phyloP scores from a whole-genome alignment of 176 grass and related monocot species.

The Elymus sibiricus region DNA sequence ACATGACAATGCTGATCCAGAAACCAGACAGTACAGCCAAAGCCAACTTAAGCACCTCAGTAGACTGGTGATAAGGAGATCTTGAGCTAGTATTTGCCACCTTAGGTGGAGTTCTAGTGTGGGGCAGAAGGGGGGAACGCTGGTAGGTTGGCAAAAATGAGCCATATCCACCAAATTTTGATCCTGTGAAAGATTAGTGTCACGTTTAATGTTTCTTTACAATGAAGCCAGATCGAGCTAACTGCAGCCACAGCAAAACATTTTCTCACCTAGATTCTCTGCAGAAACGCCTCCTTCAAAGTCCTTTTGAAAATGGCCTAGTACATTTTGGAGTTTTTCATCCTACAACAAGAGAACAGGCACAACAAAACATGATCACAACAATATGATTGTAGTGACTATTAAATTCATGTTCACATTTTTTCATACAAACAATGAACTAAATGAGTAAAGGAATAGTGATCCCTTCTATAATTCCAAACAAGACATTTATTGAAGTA shows the following conservation, averaged over 20 bases:
- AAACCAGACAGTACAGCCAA: slow-evolving; percentile 24
- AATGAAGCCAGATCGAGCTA: slow-evolving; percentile 25
- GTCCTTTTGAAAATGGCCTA: slow-evolving; percentile 93
- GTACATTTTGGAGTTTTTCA: slow-evolving; percentile 72
- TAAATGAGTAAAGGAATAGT: background rate
- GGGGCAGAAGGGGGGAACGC: slow-evolving; percentile 71
- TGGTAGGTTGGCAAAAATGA: slow-evolving; percentile 92
- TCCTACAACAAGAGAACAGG: slow-evolving; percentile 55
- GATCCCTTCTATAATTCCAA: background rate
- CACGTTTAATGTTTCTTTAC: slow-evolving; percentile 25
- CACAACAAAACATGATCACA: background rate
- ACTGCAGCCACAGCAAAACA: slow-evolving; percentile 12
- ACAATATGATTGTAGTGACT: slow-evolving; percentile 1
- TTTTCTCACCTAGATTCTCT: slow-evolving; percentile 83
- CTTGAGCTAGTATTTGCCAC: slow-evolving; percentile 35
- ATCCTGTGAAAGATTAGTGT: slow-evolving; percentile 54
- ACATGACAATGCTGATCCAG: slow-evolving; percentile 32
- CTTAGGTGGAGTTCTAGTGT: slow-evolving; percentile 64
- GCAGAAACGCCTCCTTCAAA: slow-evolving; percentile 88
- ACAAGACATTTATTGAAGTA: background rate
- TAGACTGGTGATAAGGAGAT: slow-evolving; percentile 66
- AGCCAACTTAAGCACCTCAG: slow-evolving; percentile 57
- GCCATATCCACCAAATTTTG: slow-evolving; percentile 95
- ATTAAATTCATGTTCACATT: background rate
- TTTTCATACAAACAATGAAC: background rate